These are phyloP conservation scores for Dactylonectria macrodidyma DNA, from an alignment of 2,329 filamentous ascomycete species.

Conservation along the genomic window DNA sequence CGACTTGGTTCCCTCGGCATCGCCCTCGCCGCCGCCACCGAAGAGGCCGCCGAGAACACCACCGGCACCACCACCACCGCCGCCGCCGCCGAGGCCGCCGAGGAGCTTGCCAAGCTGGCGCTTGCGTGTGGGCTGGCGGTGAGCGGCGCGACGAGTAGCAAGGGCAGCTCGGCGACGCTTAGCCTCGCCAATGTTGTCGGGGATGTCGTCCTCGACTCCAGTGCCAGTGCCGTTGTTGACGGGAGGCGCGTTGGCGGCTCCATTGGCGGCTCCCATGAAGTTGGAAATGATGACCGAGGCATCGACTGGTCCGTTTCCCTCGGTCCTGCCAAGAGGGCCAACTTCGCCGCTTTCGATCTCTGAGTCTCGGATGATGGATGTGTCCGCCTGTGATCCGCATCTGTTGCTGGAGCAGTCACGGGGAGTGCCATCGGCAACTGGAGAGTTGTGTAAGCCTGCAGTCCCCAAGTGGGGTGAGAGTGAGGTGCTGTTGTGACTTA, in stretches of 20 bases:
- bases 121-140: slow-evolving; percentile 41
- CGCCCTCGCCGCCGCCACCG: slow-evolving; percentile 36
- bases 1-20: slow-evolving; percentile 57
- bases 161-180: slow-evolving; percentile 27
- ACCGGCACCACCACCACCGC: slow-evolving; percentile 30
- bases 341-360: slow-evolving; percentile 68
- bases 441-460: slow-evolving; percentile 5
- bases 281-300: slow-evolving; percentile 69
- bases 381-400: slow-evolving; percentile 78
- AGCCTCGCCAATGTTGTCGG: slow-evolving; percentile 40
- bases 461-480: neutral
- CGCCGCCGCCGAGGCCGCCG: slow-evolving; percentile 48
- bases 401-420: slow-evolving; percentile 74
- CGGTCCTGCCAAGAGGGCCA: slow-evolving; percentile 75
- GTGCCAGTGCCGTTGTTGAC: slow-evolving; percentile 57
- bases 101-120: slow-evolving; percentile 46
- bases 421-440: slow-evolving; percentile 75
- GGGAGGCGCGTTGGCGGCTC: slow-evolving; percentile 45
- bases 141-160: slow-evolving; percentile 7
- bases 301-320: slow-evolving; percentile 71
- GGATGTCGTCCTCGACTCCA: slow-evolving; percentile 62
- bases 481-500: slow-evolving; percentile 30
- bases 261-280: slow-evolving; percentile 69
- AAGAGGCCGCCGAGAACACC: slow-evolving; percentile 44
- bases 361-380: slow-evolving; percentile 75